Base-by-base conservation (phyloP, 176 grass and related monocot genomes). In the Paspalum notatum region DNA sequence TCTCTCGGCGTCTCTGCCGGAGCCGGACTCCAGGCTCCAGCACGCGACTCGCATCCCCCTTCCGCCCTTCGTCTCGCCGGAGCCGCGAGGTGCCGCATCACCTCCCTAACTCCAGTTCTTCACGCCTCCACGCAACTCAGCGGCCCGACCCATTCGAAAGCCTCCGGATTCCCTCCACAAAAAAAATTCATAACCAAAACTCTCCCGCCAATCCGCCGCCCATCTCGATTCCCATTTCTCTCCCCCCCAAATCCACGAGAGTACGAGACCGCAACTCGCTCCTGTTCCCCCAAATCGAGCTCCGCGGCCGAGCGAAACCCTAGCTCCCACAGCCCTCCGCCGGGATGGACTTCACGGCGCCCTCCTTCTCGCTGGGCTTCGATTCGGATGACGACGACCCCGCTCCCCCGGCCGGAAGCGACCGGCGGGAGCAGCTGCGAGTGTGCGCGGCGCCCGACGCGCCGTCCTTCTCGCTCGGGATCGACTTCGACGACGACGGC, bases 281-380 rank as follows among this genome's bases (percentile, higher is more conserved):
- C n/a, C n/a, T n/a, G n/a, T n/a, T n/a, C n/a, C n/a, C n/a, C 32
- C 32, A 32, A 32, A 32, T 32, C 32, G 32, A 32, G 32, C 32
- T 52, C 25, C 60, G 44, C n/a, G 24, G 11, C 27, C 27, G 26
- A 22, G 0, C 32, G 8, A 43, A 79, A 47, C 77, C 77, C 38
- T 76, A 79, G 77, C 77, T 54, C 63, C 67, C 55, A 54, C 55
- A 18, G 32, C 32, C 32, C 54, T 6, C 47, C 17, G 6, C 47
- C 57, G 54, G 47, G 77, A 94, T 94, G 92, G 92, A 91, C 9
- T 78, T 91, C 60, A 54, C 87, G 26, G 82, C 60, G 37, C 95
- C 92, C 7, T 94, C 92, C 9, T 74, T 77, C 85, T 81, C 74
- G 6, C 81, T 87, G 40, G 86, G 83, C 0, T 41, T 85, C 17